Conservation (phyloP, 352 stramenopile species). For the Plasmopara viticola region DNA sequence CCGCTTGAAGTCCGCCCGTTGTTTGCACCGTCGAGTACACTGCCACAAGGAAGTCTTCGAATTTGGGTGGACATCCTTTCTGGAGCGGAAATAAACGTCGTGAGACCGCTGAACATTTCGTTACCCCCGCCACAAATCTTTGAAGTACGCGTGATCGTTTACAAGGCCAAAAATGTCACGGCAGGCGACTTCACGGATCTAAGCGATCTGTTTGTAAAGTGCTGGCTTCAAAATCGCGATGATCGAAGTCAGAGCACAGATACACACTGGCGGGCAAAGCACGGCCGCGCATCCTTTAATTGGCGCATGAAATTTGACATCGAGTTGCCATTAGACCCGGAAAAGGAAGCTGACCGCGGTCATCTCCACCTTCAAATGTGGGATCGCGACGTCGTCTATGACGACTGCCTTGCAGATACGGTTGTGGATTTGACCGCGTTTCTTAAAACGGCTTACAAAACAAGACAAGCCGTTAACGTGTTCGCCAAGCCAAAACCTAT, state of each 20-base stretch:
- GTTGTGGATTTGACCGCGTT: constrained; percentile 60
- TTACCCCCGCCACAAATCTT: constrained; percentile 68
- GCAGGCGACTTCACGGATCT: constrained; percentile 78
- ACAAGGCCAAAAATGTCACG: constrained; percentile 87
- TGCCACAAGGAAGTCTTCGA: constrained; percentile 62
- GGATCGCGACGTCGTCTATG: constrained; percentile 72
- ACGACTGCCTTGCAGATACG: constrained; percentile 72
- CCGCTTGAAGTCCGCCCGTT: constrained; percentile 57
- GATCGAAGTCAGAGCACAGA: constrained; percentile 78
- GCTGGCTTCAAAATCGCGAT: constrained; percentile 80
- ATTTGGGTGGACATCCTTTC: constrained; percentile 90
- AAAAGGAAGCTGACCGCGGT: constrained; percentile 62
- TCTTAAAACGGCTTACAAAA: constrained; percentile 65
- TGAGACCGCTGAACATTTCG: constrained; percentile 73
- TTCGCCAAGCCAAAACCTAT: constrained; percentile 67
- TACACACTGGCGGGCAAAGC: constrained; percentile 87
- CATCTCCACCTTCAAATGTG: constrained; percentile 74
- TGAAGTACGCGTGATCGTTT: constrained; percentile 90
- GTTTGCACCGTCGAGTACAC: constrained; percentile 63
- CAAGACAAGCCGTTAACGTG: constrained; percentile 59
- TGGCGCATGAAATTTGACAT: constrained; percentile 91
- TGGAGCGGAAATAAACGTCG: constrained; percentile 52
- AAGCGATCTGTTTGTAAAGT: constrained; percentile 87
- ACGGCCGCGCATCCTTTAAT: constrained; percentile 87
- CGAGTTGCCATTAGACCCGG: constrained; percentile 62